These are phyloP conservation scores for Lotmaria passim DNA, from an alignment of 208 protist species.

Conservation along the genomic window DNA sequence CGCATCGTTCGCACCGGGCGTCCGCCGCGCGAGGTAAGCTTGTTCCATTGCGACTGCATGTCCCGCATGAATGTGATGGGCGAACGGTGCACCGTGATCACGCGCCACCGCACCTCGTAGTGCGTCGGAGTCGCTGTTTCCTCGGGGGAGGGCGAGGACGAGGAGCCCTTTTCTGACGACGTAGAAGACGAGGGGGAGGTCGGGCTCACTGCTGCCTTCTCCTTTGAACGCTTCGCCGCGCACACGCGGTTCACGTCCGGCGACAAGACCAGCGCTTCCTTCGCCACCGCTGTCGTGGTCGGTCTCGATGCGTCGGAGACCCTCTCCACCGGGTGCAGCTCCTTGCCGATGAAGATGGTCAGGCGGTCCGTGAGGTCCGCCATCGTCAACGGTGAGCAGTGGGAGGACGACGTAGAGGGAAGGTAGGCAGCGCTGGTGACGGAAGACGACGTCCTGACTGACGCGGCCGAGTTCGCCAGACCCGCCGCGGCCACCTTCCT, in stretches of 20 bases:
- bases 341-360: slow-evolving; percentile 50
- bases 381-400: slow-evolving; percentile 24
- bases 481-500: background rate
- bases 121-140: background rate
- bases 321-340: slow-evolving; percentile 30
- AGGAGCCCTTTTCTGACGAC: background rate
- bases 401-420: background rate
- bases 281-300: background rate
- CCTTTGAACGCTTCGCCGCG: background rate
- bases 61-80: slow-evolving; percentile 53
- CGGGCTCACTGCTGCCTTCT: background rate
- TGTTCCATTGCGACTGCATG: slow-evolving; percentile 45
- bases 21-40: slow-evolving; percentile 18
- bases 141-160: background rate
- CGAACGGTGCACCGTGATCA: slow-evolving; percentile 64
- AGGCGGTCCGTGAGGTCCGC: slow-evolving; percentile 52
- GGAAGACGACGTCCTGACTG: background rate
- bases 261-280: slow-evolving; percentile 4
- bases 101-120: slow-evolving; percentile 38
- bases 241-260: background rate
- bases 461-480: too few species aligned
- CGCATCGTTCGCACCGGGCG: background rate
- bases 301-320: background rate
- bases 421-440: background rate
- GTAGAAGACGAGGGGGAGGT: too few species aligned